Conservation (phyloP, 495 filamentous ascomycete species). For the Neurospora tetraspora region DNA sequence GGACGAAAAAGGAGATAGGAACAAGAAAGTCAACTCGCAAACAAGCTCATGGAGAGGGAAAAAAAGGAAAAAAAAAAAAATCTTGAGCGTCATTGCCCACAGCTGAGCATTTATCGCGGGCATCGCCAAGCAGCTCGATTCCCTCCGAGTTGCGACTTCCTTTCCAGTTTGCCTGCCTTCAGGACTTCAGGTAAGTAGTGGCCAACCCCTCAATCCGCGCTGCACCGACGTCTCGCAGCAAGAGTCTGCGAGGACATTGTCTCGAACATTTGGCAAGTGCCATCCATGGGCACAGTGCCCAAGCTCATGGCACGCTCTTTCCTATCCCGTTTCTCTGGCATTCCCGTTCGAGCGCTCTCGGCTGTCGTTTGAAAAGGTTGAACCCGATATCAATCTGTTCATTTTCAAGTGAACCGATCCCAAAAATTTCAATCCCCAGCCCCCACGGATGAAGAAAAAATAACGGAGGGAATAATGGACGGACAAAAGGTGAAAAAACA, state of each 20-base stretch:
- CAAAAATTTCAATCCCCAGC: no score
- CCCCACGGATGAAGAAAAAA: no score
- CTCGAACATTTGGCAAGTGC: background rate
- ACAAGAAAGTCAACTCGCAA: no score
- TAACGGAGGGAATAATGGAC: background rate
- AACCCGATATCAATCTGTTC: no score
- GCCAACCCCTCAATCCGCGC: background rate
- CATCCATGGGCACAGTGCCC: background rate
- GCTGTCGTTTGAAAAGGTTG: background rate
- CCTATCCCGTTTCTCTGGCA: background rate
- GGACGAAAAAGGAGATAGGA: no score
- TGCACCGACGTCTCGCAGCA: background rate
- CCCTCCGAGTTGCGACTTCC: background rate
- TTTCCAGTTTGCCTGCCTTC: background rate
- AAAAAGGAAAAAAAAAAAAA: background rate
- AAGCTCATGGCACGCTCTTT: background rate
- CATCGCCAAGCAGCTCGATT: background rate
- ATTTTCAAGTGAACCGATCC: no score
- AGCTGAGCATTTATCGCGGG: no score
- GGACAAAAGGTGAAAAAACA: background rate
- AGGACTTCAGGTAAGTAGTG: background rate
- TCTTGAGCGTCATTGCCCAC: no score
- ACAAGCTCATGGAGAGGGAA: no score
- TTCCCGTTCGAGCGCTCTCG: background rate
- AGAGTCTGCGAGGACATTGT: background rate